Evolutionary conservation across 768 basidiomycete species (phyloP).

Genomic region (Leccinum disarticulatum): DNA sequence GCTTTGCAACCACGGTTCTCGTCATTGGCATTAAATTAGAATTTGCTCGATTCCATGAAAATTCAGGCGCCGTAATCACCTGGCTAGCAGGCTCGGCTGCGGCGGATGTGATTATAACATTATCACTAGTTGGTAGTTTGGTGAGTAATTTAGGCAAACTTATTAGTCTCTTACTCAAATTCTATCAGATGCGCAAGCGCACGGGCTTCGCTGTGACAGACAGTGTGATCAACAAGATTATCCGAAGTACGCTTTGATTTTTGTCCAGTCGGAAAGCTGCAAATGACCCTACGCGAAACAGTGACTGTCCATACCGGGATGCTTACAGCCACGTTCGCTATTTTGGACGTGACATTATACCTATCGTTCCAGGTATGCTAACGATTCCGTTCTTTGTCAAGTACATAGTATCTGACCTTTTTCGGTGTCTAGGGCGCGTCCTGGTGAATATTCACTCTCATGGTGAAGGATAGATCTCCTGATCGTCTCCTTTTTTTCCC

Average conservation of each 20-base stretch:
- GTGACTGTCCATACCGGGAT: constrained; percentile 34
- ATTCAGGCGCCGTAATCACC: constrained; percentile 35
- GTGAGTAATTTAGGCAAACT: constrained; percentile 22
- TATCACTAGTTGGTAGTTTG: constrained; percentile 43
- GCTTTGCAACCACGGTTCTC: constrained; percentile 33
- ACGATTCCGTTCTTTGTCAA: background rate
- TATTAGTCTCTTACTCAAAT: background rate
- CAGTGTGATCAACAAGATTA: constrained; percentile 38
- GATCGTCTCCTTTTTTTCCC: background rate
- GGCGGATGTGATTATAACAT: constrained; percentile 44
- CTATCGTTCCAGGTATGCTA: constrained; percentile 16
- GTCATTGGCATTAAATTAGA: constrained; percentile 31
- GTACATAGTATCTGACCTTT: background rate
- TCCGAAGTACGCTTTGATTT: constrained; percentile 31
- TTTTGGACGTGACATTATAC: constrained; percentile 24
- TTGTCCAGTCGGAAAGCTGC: background rate
- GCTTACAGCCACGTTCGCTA: constrained; percentile 12
- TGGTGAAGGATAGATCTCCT: background rate
- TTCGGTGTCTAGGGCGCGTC: constrained; percentile 13
- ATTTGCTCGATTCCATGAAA: constrained; percentile 35
- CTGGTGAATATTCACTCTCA: constrained; percentile 16
- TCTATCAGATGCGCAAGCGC: constrained; percentile 36
- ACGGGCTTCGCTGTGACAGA: constrained; percentile 45
- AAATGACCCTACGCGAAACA: background rate
- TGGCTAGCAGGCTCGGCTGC: constrained; percentile 44